Evolutionary conservation across 169 alveolate genomes (phyloP).

Genomic region (Eimeria necatrix): DNA sequence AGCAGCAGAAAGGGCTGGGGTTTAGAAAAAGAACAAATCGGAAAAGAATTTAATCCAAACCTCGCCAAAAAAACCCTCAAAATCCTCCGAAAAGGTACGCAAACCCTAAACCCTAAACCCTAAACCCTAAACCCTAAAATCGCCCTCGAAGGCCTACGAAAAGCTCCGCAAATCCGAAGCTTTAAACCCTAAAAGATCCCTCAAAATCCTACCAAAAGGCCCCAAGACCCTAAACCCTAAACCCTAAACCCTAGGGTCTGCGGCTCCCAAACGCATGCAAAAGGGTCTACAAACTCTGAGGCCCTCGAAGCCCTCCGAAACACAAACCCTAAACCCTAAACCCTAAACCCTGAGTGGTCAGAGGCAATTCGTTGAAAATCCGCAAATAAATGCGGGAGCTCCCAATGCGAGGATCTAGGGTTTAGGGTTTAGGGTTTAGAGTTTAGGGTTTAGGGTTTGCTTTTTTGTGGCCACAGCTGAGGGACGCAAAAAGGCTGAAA

Average conservation of each 20-base stretch:
- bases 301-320: neutral
- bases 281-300: neutral
- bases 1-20: neutral
- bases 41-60: neutral
- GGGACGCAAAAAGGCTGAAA: constrained; percentile 38
- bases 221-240: neutral
- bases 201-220: neutral
- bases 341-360: constrained; percentile 23
- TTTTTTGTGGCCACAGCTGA: constrained; percentile 10
- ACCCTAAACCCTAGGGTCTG: no score
- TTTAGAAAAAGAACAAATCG: neutral
- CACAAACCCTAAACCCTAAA: constrained; percentile 34
- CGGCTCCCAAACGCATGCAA: neutral
- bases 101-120: constrained; percentile 49
- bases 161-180: neutral
- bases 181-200: neutral
- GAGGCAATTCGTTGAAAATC: neutral
- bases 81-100: neutral
- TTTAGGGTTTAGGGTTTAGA: constrained; percentile 34
- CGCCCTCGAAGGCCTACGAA: neutral
- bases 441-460: constrained; percentile 14
- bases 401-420: neutral
- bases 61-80: neutral
- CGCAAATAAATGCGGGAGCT: neutral
- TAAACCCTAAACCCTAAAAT: constrained; percentile 18